These are phyloP conservation scores for Tribonema minus DNA, from an alignment of 108 stramenopile genomes.

Conservation along the genomic window DNA sequence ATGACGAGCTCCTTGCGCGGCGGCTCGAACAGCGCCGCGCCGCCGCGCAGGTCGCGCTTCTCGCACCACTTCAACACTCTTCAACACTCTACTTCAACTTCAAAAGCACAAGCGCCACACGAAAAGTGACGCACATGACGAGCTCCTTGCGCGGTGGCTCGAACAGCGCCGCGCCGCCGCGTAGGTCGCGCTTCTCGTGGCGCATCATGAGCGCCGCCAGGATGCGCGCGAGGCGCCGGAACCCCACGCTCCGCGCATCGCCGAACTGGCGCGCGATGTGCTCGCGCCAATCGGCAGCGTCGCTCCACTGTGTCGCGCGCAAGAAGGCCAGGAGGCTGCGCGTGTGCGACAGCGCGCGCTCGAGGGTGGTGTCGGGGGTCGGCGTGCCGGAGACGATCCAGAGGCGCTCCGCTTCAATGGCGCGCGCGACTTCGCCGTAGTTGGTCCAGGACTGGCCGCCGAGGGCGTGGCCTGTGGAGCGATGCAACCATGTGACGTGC, in stretches of 20 bases:
- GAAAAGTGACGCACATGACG: no score
- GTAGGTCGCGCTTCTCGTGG: not conserved
- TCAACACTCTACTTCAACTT: no score
- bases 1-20: no score
- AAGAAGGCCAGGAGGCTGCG: not conserved
- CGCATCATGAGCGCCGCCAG: not conserved
- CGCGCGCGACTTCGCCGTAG: not conserved
- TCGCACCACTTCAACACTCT: no score
- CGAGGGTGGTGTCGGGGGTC: not conserved
- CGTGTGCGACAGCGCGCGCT: not conserved
- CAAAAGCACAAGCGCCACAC: no score
- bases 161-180: not conserved
- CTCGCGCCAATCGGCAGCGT: not conserved
- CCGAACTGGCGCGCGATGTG: not conserved
- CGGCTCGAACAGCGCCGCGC: no score
- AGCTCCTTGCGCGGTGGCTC: no score
- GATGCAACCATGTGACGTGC: no score
- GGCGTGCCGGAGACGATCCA: not conserved
- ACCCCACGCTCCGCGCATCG: not conserved
- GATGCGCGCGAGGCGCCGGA: not conserved
- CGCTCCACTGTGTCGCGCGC: not conserved
- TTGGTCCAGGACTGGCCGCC: not conserved
- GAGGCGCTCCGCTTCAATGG: not conserved
- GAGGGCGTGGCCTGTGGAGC: not conserved
- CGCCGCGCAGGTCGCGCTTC: no score